Conservation (phyloP, 2,329 filamentous ascomycete species). For the Colletotrichum falcatum region DNA sequence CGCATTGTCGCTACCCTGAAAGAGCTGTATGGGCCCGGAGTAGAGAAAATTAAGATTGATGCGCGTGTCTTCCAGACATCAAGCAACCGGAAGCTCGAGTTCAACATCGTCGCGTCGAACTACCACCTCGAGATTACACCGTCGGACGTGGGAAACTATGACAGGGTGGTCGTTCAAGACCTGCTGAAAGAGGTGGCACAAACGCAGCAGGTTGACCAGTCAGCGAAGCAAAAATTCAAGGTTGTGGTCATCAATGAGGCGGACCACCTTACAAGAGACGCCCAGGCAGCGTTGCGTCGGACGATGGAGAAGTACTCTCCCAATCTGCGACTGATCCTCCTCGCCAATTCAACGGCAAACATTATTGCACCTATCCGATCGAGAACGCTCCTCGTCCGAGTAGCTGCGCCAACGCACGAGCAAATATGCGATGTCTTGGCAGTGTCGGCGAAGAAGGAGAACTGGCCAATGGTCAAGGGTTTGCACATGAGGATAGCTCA, state of each 20-base stretch:
- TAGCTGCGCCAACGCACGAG: conserved; percentile 86
- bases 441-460: conserved; percentile 79
- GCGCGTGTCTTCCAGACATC: conserved; percentile 96
- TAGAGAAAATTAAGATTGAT: conserved; percentile 99
- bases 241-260: conserved; percentile 99
- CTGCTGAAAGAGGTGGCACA: conserved; percentile 97
- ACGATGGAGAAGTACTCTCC: conserved; percentile 99
- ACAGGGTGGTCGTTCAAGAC: conserved; percentile 95
- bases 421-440: conserved; percentile 87
- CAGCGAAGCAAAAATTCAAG: conserved; percentile 93
- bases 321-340: conserved; percentile 88
- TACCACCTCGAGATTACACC: conserved; percentile 99
- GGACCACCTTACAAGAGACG: conserved; percentile 92
- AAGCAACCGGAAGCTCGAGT: conserved; percentile 96
- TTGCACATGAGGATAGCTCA: conserved; percentile 88
- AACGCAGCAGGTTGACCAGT: conserved; percentile 97
- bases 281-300: conserved; percentile 90
- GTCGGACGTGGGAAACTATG: conserved; percentile 95
- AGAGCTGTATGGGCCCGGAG: conserved; percentile 93
- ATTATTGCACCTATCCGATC: conserved; percentile 99
- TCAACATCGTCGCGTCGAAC: conserved; percentile 97
- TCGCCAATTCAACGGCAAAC: conserved; percentile 97
- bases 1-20: conserved; percentile 95
- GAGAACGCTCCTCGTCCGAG: conserved; percentile 89
- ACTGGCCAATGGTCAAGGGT: conserved; percentile 80